A percentile compares a stretch with the other conserved stretches of the same genome.
phyloP scores from a whole-genome alignment of 1,139 yeast species.

The Dujonia santamariae region DNA sequence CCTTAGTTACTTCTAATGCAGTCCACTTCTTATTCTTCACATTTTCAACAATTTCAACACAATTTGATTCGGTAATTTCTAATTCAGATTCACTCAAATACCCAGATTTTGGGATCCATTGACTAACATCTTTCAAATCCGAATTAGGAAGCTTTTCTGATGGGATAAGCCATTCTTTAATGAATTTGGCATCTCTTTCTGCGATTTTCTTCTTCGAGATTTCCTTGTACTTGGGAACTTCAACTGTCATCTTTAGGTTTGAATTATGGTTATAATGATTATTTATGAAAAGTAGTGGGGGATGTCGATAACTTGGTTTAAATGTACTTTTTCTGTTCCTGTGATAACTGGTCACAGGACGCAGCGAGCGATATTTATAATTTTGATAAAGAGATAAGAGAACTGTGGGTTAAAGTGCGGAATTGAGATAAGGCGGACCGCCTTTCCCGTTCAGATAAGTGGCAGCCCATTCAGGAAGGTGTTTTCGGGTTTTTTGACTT shows the following conservation, averaged over 20 bases:
- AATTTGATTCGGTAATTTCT: conserved; percentile 35
- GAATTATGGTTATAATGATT: too few relatives aligned
- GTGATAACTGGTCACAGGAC: conserved; percentile 6
- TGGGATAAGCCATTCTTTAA: conserved; percentile 39
- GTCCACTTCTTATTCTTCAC: conserved; percentile 27
- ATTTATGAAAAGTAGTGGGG: too few relatives aligned
- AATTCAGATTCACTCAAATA: conserved; percentile 25
- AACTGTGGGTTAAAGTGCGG: neutral
- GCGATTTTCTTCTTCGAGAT: conserved; percentile 34
- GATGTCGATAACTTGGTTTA: too few relatives aligned
- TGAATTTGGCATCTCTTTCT: conserved; percentile 33
- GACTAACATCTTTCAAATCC: conserved; percentile 30
- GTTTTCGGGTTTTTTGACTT: too few relatives aligned
- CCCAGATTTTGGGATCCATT: conserved; percentile 28
- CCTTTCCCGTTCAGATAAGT: too few relatives aligned
- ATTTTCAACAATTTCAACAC: conserved; percentile 30
- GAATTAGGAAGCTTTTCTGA: conserved; percentile 25
- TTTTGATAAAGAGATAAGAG: conserved; percentile 1
- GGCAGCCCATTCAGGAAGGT: too few relatives aligned
- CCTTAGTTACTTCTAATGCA: conserved; percentile 21
- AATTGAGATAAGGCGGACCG: too few relatives aligned
- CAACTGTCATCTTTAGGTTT: conserved; percentile 3
- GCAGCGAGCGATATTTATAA: neutral
- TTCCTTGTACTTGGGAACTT: conserved; percentile 18
- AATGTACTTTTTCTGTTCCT: conserved; percentile 1